Percentiles rank a stretch among this genome's conserved stretches.
phyloP scores from a whole-genome alignment of 2,329 filamentous ascomycete species.

The Annulohypoxylon truncatum region DNA sequence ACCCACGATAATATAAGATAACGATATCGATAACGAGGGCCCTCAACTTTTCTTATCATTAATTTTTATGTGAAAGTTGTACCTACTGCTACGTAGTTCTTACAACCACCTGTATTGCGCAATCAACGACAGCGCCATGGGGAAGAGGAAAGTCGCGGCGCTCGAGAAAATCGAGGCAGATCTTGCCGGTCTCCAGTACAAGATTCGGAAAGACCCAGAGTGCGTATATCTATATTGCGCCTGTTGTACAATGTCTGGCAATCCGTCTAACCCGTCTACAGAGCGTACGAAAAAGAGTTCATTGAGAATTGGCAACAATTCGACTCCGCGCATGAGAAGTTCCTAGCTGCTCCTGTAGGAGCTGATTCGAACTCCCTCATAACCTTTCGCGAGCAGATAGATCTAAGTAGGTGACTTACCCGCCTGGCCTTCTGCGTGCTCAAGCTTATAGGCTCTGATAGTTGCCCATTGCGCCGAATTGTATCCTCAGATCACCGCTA shows the following conservation, averaged over 20 bases:
- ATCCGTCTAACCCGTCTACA: constrained; percentile 48
- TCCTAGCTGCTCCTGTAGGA: constrained; percentile 83
- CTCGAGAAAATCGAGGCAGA: constrained; percentile 96
- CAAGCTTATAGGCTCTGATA: constrained; percentile 20
- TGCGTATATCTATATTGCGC: constrained; percentile 55
- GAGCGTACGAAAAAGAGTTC: constrained; percentile 92
- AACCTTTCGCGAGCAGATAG: constrained; percentile 89
- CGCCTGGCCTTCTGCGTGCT: not conserved
- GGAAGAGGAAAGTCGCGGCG: constrained; percentile 89
- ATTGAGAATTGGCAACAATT: constrained; percentile 90
- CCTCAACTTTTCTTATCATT: constrained; percentile 13
- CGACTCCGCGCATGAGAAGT: constrained; percentile 89
- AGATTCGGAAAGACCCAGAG: constrained; percentile 87
- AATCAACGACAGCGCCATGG: constrained; percentile 62
- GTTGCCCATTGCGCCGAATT: constrained; percentile 92
- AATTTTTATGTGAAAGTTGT: constrained; percentile 4
- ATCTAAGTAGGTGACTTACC: constrained; percentile 66
- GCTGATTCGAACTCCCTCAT: constrained; percentile 82
- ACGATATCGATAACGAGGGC: constrained; percentile 28
- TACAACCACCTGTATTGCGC: not conserved
- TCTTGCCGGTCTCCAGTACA: constrained; percentile 89
- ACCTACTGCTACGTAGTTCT: not conserved
- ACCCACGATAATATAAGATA: constrained; percentile 24
- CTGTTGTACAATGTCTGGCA: constrained; percentile 1
- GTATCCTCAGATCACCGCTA: constrained; percentile 82